Evolutionary conservation across 176 grass and related monocot genomes (phyloP).

Genomic region (Alopecurus myosuroides): DNA sequence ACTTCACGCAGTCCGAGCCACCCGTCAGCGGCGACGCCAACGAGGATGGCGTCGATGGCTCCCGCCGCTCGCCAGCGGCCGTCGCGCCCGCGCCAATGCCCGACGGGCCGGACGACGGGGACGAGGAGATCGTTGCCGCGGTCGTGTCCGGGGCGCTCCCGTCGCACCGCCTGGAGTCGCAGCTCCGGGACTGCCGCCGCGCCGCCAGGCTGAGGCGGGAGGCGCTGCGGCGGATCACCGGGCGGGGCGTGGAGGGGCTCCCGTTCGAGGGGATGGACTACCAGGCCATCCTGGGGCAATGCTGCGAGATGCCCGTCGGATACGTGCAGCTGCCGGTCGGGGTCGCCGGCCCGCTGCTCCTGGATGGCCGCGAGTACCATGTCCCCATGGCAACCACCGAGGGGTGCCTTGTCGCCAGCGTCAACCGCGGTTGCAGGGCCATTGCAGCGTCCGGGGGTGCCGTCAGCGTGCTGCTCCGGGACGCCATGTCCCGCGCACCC

Average conservation of each 20-base stretch:
- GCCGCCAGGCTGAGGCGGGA: constrained; percentile 56
- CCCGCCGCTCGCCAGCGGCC: constrained; percentile 1
- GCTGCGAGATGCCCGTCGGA: constrained; percentile 71
- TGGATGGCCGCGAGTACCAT: constrained; percentile 50
- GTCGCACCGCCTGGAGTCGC: constrained; percentile 50
- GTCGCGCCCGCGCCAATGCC: constrained; percentile 22
- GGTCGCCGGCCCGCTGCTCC: constrained; percentile 58
- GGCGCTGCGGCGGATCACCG: constrained; percentile 52
- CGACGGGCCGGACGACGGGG: constrained; percentile 18
- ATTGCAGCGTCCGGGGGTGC: constrained; percentile 51
- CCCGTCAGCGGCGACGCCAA: constrained; percentile 2
- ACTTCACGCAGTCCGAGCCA: constrained; percentile 16
- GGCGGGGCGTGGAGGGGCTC: constrained; percentile 53
- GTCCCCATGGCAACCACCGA: constrained; percentile 75
- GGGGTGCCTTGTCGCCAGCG: constrained; percentile 73
- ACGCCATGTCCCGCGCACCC: constrained; percentile 60
- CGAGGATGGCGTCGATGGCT: neutral
- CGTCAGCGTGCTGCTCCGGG: constrained; percentile 46
- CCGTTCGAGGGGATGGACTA: constrained; percentile 69
- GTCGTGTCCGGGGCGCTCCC: constrained; percentile 38
- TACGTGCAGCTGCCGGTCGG: constrained; percentile 66
- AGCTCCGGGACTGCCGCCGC: constrained; percentile 43
- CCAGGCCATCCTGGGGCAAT: constrained; percentile 54
- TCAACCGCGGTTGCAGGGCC: constrained; percentile 64
- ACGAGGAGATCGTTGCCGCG: constrained; percentile 60